A percentile compares a stretch with the other conserved stretches of the same genome.
Conservation (phyloP, 192 early-diverging fungal species). For the Coemansia reversa region DNA sequence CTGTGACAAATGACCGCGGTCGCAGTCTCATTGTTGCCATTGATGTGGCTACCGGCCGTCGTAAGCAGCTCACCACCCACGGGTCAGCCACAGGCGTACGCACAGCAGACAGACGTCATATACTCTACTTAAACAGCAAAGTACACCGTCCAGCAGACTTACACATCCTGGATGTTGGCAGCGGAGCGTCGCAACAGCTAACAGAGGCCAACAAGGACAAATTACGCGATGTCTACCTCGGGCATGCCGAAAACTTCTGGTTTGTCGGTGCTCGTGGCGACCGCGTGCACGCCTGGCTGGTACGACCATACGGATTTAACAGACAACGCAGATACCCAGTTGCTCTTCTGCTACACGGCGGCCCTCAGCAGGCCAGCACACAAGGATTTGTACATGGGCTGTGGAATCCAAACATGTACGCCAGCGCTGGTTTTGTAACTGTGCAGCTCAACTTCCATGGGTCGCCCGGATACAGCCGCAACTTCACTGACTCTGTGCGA, state of each 20-base stretch:
- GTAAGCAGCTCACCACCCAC: conserved; percentile 33
- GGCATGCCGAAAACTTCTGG: conserved; percentile 64
- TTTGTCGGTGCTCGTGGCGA: conserved; percentile 64
- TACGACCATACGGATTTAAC: conserved; percentile 64
- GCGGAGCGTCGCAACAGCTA: conserved; percentile 27
- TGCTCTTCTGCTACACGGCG: conserved; percentile 79
- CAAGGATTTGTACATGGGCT: conserved; percentile 58
- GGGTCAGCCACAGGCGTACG: conserved; percentile 20
- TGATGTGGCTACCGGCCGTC: conserved; percentile 25
- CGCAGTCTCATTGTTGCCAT: conserved; percentile 49
- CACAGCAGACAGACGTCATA: conserved; percentile 19
- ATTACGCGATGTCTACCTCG: conserved; percentile 49
- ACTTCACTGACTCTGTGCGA: conserved; percentile 70
- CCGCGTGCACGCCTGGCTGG: conserved; percentile 56
- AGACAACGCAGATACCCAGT: conserved; percentile 63
- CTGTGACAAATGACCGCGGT: conserved; percentile 63
- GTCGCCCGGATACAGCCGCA: conserved; percentile 75
- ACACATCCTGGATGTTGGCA: conserved; percentile 18
- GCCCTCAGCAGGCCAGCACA: conserved; percentile 70
- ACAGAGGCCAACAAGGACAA: conserved; percentile 52
- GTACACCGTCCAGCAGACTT: conserved; percentile 42
- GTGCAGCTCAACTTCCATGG: conserved; percentile 77
- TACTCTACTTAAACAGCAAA: conserved; percentile 52
- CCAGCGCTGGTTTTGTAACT: conserved; percentile 65
- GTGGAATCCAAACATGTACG: conserved; percentile 57